Percentiles rank a stretch among this genome's conserved stretches.
phyloP scores from a whole-genome alignment of 2,329 filamentous ascomycete species.

The Huntiella decipiens region DNA sequence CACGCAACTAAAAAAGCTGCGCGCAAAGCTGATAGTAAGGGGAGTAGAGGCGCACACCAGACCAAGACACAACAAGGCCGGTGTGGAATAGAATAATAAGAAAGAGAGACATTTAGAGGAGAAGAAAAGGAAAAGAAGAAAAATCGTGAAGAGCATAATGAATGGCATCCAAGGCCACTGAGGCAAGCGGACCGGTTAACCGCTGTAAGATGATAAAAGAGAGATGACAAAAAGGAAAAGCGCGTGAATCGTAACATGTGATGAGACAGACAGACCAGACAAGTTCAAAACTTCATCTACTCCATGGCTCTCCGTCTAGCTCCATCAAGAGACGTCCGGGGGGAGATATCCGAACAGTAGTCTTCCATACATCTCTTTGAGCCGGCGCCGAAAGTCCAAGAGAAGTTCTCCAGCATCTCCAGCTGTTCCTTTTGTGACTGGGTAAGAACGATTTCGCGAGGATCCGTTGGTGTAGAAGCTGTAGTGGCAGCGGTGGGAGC shows the following conservation, averaged over 20 bases:
- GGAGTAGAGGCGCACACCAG: too few species aligned
- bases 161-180: background rate
- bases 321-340: conserved; percentile 9
- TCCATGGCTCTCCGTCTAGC: background rate
- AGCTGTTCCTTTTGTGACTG: conserved; percentile 27
- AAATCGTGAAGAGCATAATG: background rate
- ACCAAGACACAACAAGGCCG: background rate
- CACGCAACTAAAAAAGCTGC: background rate
- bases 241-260: background rate
- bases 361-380: conserved; percentile 1
- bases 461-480: conserved; percentile 16
- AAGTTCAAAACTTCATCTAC: background rate
- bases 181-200: background rate
- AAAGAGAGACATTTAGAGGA: background rate
- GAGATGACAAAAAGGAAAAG: background rate
- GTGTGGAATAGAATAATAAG: background rate
- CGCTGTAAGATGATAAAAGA: background rate
- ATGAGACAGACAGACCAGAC: background rate
- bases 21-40: background rate
- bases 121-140: background rate
- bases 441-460: conserved; percentile 26
- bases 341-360: conserved; percentile 8
- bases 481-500: background rate
- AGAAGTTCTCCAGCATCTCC: conserved; percentile 27
- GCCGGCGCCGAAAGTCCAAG: conserved; percentile 26